These are phyloP conservation scores for Hamamelis virginiana DNA, from an alignment of 164 flowering plant species.

Conservation along the genomic window DNA sequence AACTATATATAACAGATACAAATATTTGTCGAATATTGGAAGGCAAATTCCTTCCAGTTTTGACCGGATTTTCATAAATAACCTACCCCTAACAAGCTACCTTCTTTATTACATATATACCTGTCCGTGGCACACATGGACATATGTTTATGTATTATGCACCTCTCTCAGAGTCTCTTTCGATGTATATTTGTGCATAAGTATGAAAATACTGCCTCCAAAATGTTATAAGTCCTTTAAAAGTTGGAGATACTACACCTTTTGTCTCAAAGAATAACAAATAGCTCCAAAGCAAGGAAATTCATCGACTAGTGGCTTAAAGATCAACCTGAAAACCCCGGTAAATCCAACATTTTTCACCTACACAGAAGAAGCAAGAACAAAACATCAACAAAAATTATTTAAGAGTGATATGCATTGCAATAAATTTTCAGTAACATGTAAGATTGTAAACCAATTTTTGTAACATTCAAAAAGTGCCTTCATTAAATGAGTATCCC, in stretches of 20 bases:
- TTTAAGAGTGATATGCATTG: background rate
- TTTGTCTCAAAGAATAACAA: conserved; percentile 75
- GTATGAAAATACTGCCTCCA: background rate
- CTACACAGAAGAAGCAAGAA: conserved; percentile 32
- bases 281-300: conserved; percentile 98
- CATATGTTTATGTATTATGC: background rate
- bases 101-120: background rate
- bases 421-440: background rate
- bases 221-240: background rate
- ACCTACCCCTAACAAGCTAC: background rate
- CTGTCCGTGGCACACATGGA: background rate
- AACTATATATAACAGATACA: too few species aligned
- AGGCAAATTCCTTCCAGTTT: background rate
- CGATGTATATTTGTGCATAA: background rate
- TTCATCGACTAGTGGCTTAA: conserved; percentile 86
- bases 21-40: background rate
- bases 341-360: conserved; percentile 93
- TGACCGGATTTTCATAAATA: background rate
- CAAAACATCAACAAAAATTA: conserved; percentile 7
- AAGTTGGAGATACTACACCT: conserved; percentile 42
- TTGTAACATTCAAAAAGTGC: background rate
- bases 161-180: background rate
- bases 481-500: background rate
- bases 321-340: conserved; percentile 93
- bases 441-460: background rate